Percentiles rank a stretch among this genome's conserved stretches.
phyloP scores from a whole-genome alignment of 2,329 filamentous ascomycete genomes.

The Microcyclospora pomicola region DNA sequence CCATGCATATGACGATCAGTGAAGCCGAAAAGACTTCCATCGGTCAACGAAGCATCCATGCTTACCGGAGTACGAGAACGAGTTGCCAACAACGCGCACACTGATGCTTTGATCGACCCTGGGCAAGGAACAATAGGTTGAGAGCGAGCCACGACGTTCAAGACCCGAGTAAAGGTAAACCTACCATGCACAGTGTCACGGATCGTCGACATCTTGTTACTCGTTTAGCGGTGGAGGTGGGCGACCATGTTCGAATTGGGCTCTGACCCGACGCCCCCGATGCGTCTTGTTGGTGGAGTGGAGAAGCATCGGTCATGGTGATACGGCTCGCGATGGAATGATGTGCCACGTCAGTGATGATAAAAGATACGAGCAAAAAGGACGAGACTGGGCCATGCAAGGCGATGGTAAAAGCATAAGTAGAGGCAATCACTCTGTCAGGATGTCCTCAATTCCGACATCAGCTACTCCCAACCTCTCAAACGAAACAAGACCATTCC shows the following conservation, averaged over 20 bases:
- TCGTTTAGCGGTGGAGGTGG: conserved; percentile 1
- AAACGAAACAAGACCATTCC: conserved; percentile 1
- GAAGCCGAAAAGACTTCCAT: conserved; percentile 7
- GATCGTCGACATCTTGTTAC: background rate
- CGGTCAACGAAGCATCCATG: conserved; percentile 7
- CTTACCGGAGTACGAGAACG: conserved; percentile 10
- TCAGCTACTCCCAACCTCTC: conserved; percentile 10
- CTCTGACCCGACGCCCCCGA: conserved; percentile 10
- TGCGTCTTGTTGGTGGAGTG: conserved; percentile 4
- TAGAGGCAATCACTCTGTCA: conserved; percentile 7
- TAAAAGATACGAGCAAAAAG: too few relatives aligned
- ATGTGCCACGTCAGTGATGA: too few relatives aligned
- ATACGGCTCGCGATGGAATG: too few relatives aligned
- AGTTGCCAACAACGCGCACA: conserved; percentile 18
- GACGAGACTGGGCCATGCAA: conserved; percentile 1
- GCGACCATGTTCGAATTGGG: background rate
- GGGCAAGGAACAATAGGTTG: conserved; percentile 29
- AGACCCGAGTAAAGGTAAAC: conserved; percentile 11
- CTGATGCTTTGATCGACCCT: conserved; percentile 18
- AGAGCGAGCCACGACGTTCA: conserved; percentile 30
- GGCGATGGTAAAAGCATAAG: conserved; percentile 17
- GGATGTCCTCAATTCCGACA: conserved; percentile 4
- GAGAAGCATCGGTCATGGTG: background rate
- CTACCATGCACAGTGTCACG: too few relatives aligned
- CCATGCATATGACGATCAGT: too few relatives aligned